Evolutionary conservation across 2,329 filamentous ascomycete genomes (phyloP), one percentile per base, ranked within the genome.

Genomic region (Aspergillus ruber): DNA sequence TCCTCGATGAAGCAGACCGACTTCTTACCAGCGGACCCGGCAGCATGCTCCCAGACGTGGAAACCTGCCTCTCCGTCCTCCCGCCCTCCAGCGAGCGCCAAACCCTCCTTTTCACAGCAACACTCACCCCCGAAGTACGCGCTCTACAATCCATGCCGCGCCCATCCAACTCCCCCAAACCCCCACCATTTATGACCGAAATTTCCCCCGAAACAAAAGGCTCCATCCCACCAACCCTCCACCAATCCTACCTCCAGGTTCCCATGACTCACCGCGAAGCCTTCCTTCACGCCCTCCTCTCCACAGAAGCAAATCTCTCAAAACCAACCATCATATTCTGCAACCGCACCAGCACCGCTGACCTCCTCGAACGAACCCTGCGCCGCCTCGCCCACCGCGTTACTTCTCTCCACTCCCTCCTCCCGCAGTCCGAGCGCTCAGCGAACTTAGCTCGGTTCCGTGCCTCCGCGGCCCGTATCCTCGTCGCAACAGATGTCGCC

Each of bases 401-500:
- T 33, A 96, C 93, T 1, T 85, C 90, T 1, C 77, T 98, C 27
- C 91, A 98, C 73, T 95, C 89, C 8, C 83, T 82, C 43, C 82
- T 98, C 0, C 84, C 85, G 1, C 93, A 98, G 64, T 80, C 83
- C 9, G 86, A 96, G 63, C 82, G 93, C 49, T 86, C 85, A 44
- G 82, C 88, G 59, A 97, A 97, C 64, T 80, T 98, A 0, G 89
- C 85, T 2, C 84, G 91, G 9, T 98, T 98, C 77, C 86, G 93
- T 27, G 91, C 93, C 2, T 81, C 83, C 5, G 93, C 90, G 0
- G 90, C 93, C 6, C 81, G 91, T 12, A 86, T 98, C 48, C 80
- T 98, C 1, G 87, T 98, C 9, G 91, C 93, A 1, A 98, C 93
- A 0, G 93, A 98, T 65, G 90, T 98, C 12, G 93, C 93, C 1